These are phyloP conservation scores for Crithidia brevicula DNA, from an alignment of 208 protist species.

Conservation along the genomic window DNA sequence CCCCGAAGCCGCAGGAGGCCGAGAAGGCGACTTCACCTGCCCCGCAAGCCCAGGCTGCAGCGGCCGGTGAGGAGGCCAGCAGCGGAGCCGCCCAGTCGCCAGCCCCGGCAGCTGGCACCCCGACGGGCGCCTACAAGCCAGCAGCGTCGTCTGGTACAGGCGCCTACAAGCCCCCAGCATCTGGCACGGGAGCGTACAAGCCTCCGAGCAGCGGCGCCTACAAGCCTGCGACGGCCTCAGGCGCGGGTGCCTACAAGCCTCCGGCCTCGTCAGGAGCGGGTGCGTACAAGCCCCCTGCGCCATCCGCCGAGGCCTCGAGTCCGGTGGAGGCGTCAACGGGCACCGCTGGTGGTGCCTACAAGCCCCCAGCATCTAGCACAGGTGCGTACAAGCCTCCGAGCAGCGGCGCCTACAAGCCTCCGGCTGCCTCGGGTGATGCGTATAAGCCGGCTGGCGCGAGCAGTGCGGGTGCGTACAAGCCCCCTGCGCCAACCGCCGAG, in stretches of 20 bases:
- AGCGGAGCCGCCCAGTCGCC: not conserved
- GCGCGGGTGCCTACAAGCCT: slow-evolving; percentile 31
- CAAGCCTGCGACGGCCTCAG: slow-evolving; percentile 4
- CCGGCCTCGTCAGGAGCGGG: not conserved
- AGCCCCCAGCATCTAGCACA: slow-evolving; percentile 20
- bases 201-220: slow-evolving; percentile 28
- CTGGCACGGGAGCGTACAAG: slow-evolving; percentile 37
- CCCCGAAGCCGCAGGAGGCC: slow-evolving; percentile 8
- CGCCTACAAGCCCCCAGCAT: slow-evolving; percentile 29
- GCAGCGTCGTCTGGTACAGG: slow-evolving; percentile 23
- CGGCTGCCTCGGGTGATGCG: slow-evolving; percentile 3
- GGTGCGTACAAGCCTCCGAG: slow-evolving; percentile 24
- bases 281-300: slow-evolving; percentile 15
- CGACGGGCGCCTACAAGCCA: no score
- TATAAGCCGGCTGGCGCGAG: slow-evolving; percentile 39
- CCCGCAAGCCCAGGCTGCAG: slow-evolving; percentile 1
- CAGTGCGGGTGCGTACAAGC: slow-evolving; percentile 15
- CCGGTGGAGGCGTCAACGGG: slow-evolving; percentile 32
- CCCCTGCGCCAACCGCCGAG: slow-evolving; percentile 1
- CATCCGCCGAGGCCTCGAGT: not conserved
- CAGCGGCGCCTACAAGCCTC: slow-evolving; percentile 17
- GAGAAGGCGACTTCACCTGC: slow-evolving; percentile 13
- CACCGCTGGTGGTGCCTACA: slow-evolving; percentile 17
- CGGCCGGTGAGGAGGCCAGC: not conserved
- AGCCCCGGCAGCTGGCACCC: no score